Percentiles rank a stretch among this genome's conserved stretches.
Conservation (phyloP, 345 rosid species). For the Aquilaria yunnanensis region DNA sequence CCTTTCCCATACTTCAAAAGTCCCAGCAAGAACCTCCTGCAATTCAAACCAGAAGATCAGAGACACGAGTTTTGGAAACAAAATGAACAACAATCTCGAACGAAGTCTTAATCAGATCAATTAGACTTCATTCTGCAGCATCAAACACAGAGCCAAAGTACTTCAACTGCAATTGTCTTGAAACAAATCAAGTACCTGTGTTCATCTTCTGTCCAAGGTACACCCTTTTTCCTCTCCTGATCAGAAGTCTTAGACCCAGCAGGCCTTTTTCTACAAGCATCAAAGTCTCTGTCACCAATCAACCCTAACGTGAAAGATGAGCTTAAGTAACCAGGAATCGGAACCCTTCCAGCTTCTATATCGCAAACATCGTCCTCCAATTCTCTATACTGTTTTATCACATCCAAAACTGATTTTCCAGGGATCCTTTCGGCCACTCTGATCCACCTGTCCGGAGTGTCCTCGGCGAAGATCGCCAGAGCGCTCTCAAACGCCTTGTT, state of each 20-base stretch:
- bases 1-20: constrained; percentile 90
- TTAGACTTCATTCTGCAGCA: neutral
- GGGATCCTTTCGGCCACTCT: constrained; percentile 53
- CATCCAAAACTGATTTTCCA: constrained; percentile 50
- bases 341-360: constrained; percentile 64
- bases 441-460: constrained; percentile 53
- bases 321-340: constrained; percentile 56
- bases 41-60: constrained; percentile 10
- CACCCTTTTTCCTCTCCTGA: constrained; percentile 86
- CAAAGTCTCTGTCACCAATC: constrained; percentile 25
- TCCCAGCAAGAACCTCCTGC: constrained; percentile 77
- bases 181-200: constrained; percentile 53
- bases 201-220: constrained; percentile 97
- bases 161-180: too few species aligned
- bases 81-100: neutral
- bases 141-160: too few species aligned
- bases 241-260: constrained; percentile 36
- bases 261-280: constrained; percentile 47
- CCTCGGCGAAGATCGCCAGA: constrained; percentile 47
- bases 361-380: constrained; percentile 49
- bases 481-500: constrained; percentile 67
- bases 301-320: constrained; percentile 39
- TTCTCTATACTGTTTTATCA: constrained; percentile 46
- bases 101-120: neutral
- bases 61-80: constrained; percentile 13